A percentile compares a stretch with the other conserved stretches of the same genome.
Conservation (phyloP, 2,329 filamentous ascomycete species). For the Lizonia empirigonia region DNA sequence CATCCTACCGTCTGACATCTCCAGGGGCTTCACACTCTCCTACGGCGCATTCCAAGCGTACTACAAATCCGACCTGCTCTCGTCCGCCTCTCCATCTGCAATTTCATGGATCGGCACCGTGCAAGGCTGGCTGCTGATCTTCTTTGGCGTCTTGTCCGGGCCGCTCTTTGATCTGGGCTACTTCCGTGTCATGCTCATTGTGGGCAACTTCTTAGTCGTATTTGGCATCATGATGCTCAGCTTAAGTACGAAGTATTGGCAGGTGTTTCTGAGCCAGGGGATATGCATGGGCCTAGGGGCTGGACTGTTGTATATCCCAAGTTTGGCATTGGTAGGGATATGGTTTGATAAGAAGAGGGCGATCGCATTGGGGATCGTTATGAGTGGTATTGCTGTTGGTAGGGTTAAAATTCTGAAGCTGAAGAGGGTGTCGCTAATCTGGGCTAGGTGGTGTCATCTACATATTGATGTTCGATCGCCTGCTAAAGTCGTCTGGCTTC, state of each 20-base stretch:
- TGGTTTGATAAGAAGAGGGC: slow-evolving; percentile 45
- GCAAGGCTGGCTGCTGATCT: slow-evolving; percentile 56
- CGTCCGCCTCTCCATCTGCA: slow-evolving; percentile 40
- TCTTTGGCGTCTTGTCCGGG: slow-evolving; percentile 57
- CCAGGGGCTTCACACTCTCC: slow-evolving; percentile 50
- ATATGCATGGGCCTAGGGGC: slow-evolving; percentile 54
- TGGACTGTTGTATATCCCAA: slow-evolving; percentile 46
- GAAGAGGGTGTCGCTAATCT: slow-evolving; percentile 12
- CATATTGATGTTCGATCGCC: slow-evolving; percentile 45
- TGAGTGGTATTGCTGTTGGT: slow-evolving; percentile 49
- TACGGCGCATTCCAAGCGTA: slow-evolving; percentile 55
- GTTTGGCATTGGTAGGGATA: slow-evolving; percentile 44
- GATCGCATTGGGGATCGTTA: slow-evolving; percentile 45
- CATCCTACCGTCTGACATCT: not conserved
- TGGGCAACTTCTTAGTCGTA: slow-evolving; percentile 60
- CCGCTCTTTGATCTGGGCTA: slow-evolving; percentile 56
- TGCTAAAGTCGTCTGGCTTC: slow-evolving; percentile 37
- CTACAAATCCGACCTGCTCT: slow-evolving; percentile 50
- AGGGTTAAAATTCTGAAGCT: slow-evolving; percentile 8
- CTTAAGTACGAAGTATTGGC: slow-evolving; percentile 60
- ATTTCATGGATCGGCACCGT: slow-evolving; percentile 56
- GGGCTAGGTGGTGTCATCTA: slow-evolving; percentile 42
- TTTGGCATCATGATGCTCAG: slow-evolving; percentile 68
- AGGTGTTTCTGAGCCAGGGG: slow-evolving; percentile 60
- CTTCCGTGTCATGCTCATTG: slow-evolving; percentile 51